A percentile compares a stretch with the other conserved stretches of the same genome.
These are phyloP conservation scores for Dendrostoma leiphaemia DNA, from an alignment of 2,329 filamentous ascomycete genomes.

Conservation along the genomic window DNA sequence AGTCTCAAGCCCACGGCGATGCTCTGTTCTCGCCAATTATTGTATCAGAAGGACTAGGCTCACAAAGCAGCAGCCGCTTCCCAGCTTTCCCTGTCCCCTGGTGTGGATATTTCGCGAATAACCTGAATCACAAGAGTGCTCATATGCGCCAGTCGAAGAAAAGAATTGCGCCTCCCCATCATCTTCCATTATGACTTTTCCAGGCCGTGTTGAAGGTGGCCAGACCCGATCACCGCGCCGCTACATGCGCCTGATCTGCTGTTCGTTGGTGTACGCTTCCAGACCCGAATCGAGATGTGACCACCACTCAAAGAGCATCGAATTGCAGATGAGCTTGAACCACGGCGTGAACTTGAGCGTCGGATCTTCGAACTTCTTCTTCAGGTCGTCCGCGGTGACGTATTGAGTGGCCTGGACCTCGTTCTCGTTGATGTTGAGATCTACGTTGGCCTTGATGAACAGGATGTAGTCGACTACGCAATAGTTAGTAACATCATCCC, in stretches of 20 bases:
- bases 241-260: constrained; percentile 81
- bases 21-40: neutral
- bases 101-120: constrained; percentile 10
- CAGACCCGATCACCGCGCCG: neutral
- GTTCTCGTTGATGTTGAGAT: constrained; percentile 78
- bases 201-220: neutral
- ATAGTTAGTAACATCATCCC: neutral
- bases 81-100: constrained; percentile 1
- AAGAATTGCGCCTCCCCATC: neutral
- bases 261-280: constrained; percentile 83
- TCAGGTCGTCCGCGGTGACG: constrained; percentile 78
- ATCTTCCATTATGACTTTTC: neutral
- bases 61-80: neutral
- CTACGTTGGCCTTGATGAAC: constrained; percentile 93
- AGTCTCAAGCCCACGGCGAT: neutral
- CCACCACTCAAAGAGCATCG: constrained; percentile 99
- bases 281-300: constrained; percentile 75
- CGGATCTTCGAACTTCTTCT: constrained; percentile 79
- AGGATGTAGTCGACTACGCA: constrained; percentile 90
- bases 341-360: constrained; percentile 88
- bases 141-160: neutral
- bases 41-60: neutral
- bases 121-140: neutral
- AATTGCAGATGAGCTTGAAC: constrained; percentile 99
- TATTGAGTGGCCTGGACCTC: constrained; percentile 86